phyloP scores from a whole-genome alignment of 768 basidiomycete species.

The Suillus cothurnatus region DNA sequence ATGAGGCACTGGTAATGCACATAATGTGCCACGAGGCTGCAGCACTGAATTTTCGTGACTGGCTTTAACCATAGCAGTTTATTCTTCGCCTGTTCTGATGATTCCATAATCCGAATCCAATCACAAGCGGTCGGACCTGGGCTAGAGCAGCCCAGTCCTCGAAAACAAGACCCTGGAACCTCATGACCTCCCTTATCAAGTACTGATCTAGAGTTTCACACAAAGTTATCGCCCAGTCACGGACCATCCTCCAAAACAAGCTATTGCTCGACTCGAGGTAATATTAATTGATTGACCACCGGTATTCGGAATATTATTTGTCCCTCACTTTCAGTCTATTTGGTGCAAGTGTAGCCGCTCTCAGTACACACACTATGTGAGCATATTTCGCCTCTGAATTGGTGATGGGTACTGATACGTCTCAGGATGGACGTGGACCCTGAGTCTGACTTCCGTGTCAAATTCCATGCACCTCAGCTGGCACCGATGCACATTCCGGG shows the following conservation, averaged over 20 bases:
- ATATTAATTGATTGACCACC: conserved; percentile 7
- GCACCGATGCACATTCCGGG: conserved; percentile 29
- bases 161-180: conserved; percentile 5
- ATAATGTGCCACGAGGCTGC: background rate
- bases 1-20: background rate
- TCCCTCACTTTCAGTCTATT: background rate
- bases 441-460: conserved; percentile 23
- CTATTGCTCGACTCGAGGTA: background rate
- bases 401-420: background rate
- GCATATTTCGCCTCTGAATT: conserved; percentile 1
- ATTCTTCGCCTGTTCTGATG: background rate
- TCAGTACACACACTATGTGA: conserved; percentile 8
- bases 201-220: background rate
- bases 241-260: conserved; percentile 8
- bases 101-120: background rate
- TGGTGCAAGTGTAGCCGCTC: conserved; percentile 1
- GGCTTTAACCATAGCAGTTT: conserved; percentile 8
- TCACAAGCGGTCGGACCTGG: background rate
- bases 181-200: conserved; percentile 4
- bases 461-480: conserved; percentile 32
- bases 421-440: conserved; percentile 22
- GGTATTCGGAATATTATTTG: background rate
- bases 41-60: background rate
- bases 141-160: background rate
- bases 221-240: conserved; percentile 8